These are phyloP conservation scores for Penicillium sp. DNA, from an alignment of 2,329 filamentous ascomycete genomes.

Conservation along the genomic window DNA sequence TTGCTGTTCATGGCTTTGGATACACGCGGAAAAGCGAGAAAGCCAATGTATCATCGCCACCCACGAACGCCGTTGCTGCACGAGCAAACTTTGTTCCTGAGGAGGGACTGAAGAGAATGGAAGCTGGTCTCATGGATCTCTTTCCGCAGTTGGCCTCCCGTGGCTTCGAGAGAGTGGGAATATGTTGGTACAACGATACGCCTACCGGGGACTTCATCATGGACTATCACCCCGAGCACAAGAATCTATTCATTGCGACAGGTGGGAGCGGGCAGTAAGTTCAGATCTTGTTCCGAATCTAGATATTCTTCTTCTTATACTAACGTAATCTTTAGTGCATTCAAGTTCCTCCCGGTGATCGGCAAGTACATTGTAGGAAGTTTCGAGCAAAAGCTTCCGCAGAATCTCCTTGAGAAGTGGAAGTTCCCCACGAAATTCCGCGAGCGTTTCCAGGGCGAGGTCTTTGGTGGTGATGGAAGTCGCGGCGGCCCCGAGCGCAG, in stretches of 20 bases:
- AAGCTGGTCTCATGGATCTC: constrained; percentile 60
- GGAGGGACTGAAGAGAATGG: constrained; percentile 62
- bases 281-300: no score
- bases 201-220: constrained; percentile 69
- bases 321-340: constrained; percentile 48
- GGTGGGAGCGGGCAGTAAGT: constrained; percentile 39
- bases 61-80: constrained; percentile 22
- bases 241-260: constrained; percentile 35
- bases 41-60: constrained; percentile 28
- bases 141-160: constrained; percentile 61
- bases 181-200: constrained; percentile 76
- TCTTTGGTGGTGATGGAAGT: constrained; percentile 36
- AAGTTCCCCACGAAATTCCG: constrained; percentile 32
- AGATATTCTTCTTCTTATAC: background rate
- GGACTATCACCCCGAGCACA: constrained; percentile 65
- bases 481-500: constrained; percentile 37
- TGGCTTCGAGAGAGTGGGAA: constrained; percentile 61
- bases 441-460: constrained; percentile 19
- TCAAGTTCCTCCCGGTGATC: constrained; percentile 65
- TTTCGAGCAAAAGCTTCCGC: constrained; percentile 43
- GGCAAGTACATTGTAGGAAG: constrained; percentile 65
- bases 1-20: constrained; percentile 69
- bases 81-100: constrained; percentile 40
- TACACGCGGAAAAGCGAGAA: constrained; percentile 47
- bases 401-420: constrained; percentile 66